A percentile compares a stretch with the other conserved stretches of the same genome.
Conservation (phyloP, 352 stramenopile species). For the Pythium plurisporium region DNA sequence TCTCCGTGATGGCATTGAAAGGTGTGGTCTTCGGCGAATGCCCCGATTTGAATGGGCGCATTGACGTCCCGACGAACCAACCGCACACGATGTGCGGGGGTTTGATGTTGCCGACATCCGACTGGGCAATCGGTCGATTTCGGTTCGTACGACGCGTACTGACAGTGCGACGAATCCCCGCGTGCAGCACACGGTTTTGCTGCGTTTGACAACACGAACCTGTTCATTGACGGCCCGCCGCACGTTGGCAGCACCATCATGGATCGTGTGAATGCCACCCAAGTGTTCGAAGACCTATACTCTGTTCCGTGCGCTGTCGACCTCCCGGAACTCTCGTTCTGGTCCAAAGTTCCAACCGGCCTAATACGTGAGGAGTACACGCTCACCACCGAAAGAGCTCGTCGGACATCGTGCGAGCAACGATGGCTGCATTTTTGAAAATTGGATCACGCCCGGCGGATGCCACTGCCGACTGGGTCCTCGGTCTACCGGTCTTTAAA, state of each 20-base stretch:
- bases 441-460: not conserved
- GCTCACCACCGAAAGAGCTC: not conserved
- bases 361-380: not conserved
- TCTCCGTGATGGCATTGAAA: not conserved
- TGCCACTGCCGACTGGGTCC: not conserved
- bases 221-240: not conserved
- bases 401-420: not conserved
- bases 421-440: not conserved
- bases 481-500: not conserved
- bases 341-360: too few species aligned
- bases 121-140: not conserved
- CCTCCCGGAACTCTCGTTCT: not conserved
- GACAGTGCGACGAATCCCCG: too few species aligned
- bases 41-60: too few species aligned
- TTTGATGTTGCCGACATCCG: not conserved
- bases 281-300: not conserved
- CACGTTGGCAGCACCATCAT: too few species aligned
- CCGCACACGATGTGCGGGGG: not conserved
- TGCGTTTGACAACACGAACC: not conserved
- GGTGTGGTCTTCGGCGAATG: not conserved
- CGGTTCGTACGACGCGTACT: too few species aligned
- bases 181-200: not conserved
- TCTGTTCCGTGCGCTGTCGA: not conserved
- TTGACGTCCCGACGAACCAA: not conserved
- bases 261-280: too few species aligned